Conservation (phyloP, 164 flowering plant genomes). For the Cinnamomum chago region DNA sequence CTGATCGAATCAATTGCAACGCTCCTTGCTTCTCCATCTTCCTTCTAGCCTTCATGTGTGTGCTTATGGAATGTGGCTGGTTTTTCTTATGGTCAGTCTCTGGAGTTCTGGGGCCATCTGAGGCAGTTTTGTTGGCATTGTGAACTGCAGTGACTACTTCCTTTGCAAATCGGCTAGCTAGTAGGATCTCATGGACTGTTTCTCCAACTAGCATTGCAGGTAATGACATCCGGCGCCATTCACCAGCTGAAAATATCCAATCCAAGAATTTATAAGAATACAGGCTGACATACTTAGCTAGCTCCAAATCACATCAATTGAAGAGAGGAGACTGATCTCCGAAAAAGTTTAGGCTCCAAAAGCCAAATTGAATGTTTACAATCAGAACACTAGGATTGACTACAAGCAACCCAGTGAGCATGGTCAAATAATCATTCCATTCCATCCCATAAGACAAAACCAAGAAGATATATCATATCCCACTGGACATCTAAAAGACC, state of each 20-base stretch:
- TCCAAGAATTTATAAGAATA: background rate
- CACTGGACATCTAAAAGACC: no score
- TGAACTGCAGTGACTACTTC: constrained; percentile 51
- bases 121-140: constrained; percentile 28
- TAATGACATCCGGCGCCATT: constrained; percentile 88
- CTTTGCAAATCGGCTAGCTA: constrained; percentile 74
- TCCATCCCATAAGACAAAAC: no score
- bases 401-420: background rate
- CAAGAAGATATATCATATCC: no score
- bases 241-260: constrained; percentile 29
- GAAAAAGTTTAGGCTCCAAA: no score
- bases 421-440: no score
- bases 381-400: background rate
- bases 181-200: constrained; percentile 77
- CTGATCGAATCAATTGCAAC: constrained; percentile 34
- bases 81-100: constrained; percentile 28
- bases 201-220: constrained; percentile 94
- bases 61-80: constrained; percentile 28
- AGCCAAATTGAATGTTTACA: background rate
- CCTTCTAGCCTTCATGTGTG: constrained; percentile 38
- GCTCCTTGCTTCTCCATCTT: constrained; percentile 62
- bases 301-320: background rate
- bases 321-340: background rate
- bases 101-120: constrained; percentile 80
- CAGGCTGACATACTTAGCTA: background rate